Conservation (phyloP, 176 grass and related monocot genomes). For the Carex cristatella region DNA sequence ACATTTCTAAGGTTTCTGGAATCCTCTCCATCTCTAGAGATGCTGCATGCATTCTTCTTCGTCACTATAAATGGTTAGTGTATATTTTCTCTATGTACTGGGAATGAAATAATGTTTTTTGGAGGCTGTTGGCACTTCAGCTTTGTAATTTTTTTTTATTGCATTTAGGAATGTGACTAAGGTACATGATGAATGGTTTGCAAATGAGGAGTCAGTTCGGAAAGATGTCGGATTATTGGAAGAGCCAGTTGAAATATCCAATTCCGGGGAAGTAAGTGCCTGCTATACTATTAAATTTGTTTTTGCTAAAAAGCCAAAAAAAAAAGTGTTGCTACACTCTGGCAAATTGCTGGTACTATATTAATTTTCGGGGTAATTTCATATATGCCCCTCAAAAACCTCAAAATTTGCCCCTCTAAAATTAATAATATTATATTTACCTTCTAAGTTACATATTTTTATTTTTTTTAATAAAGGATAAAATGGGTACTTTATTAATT, state of each 20-base stretch:
- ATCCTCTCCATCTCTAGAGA: constrained; percentile 53
- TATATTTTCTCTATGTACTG: not conserved
- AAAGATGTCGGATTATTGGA: constrained; percentile 56
- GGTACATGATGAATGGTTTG: constrained; percentile 80
- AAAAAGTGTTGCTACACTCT: constrained; percentile 9
- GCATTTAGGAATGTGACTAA: constrained; percentile 60
- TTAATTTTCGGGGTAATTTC: not conserved
- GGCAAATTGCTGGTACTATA: not conserved
- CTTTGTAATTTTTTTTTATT: not conserved
- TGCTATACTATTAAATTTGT: constrained; percentile 2
- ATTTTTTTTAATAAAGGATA: too few species aligned
- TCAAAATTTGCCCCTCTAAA: too few species aligned
- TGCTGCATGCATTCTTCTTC: constrained; percentile 64
- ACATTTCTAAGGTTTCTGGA: constrained; percentile 44
- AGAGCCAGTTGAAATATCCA: constrained; percentile 26
- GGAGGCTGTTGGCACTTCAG: not conserved
- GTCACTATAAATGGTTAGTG: constrained; percentile 71
- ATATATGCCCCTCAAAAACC: too few species aligned
- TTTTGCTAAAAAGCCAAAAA: not conserved
- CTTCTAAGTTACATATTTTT: too few species aligned
- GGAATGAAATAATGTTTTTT: not conserved
- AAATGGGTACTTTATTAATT: too few species aligned
- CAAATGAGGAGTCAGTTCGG: constrained; percentile 65
- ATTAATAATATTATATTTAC: too few species aligned
- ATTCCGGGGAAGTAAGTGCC: constrained; percentile 34